Conservation (phyloP, 805 yeast genomes). For the Wickerhamomyces chambardii region DNA sequence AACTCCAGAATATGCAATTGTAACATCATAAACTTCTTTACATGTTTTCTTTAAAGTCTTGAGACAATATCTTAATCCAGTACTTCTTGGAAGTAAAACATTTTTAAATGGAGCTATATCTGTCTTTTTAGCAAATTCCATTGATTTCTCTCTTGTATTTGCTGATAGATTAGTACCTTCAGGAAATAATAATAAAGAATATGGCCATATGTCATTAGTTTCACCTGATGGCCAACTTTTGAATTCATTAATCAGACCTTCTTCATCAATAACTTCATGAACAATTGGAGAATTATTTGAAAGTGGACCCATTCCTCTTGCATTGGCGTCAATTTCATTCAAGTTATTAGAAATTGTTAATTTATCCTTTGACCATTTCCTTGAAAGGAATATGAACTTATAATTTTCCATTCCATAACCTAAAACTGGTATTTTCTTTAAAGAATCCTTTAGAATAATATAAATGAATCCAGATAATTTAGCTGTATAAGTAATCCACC, state of each 20-base stretch:
- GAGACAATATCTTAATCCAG: conserved; percentile 69
- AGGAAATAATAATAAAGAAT: conserved; percentile 75
- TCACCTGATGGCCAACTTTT: conserved; percentile 18
- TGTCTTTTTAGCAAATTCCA: conserved; percentile 44
- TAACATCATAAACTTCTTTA: conserved; percentile 65
- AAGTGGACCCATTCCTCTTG: conserved; percentile 47
- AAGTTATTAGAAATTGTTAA: conserved; percentile 46
- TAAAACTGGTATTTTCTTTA: conserved; percentile 59
- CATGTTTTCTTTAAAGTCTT: conserved; percentile 43
- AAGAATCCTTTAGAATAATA: conserved; percentile 72
- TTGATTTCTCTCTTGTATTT: conserved; percentile 51
- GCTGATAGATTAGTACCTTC: conserved; percentile 87
- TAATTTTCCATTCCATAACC: conserved; percentile 83
- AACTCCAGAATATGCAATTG: conserved; percentile 77
- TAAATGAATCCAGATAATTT: conserved; percentile 53
- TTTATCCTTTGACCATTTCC: conserved; percentile 83
- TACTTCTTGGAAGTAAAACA: conserved; percentile 71
- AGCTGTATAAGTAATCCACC: conserved; percentile 78
- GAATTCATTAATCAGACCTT: conserved; percentile 11
- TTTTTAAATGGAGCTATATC: conserved; percentile 43
- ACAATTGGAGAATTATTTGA: conserved; percentile 22
- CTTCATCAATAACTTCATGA: conserved; percentile 10
- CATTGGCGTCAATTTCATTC: conserved; percentile 48
- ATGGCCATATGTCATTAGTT: conserved; percentile 35
- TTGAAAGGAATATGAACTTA: conserved; percentile 67